A percentile compares a stretch with the other conserved stretches of the same genome.
phyloP scores from a whole-genome alignment of 352 stramenopile genomes.

The Chrysophaeum taylorii region DNA sequence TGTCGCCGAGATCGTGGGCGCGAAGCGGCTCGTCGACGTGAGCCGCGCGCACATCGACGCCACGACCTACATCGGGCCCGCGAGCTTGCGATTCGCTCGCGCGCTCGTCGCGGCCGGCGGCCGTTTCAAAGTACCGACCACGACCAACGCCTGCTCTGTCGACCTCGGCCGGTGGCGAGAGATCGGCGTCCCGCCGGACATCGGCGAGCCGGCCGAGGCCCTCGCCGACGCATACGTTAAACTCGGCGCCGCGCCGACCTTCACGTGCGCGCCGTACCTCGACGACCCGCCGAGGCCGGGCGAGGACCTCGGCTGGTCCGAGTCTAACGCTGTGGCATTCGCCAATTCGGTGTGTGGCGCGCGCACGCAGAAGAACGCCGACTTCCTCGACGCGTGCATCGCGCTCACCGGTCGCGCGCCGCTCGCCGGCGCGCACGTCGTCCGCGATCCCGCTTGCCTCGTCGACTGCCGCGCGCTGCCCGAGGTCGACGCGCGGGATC shows the following conservation, averaged over 20 bases:
- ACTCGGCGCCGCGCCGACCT: slow-evolving; percentile 38
- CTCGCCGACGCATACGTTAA: slow-evolving; percentile 44
- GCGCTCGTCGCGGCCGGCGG: slow-evolving; percentile 37
- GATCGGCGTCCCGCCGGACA: slow-evolving; percentile 31
- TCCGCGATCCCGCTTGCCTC: too few species aligned
- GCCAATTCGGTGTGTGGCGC: slow-evolving; percentile 44
- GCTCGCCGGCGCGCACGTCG: slow-evolving; percentile 34
- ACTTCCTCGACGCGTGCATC: slow-evolving; percentile 53
- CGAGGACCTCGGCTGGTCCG: slow-evolving; percentile 45
- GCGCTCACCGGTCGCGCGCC: slow-evolving; percentile 43
- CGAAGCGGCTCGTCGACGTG: neutral
- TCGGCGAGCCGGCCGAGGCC: slow-evolving; percentile 32
- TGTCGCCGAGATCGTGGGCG: neutral
- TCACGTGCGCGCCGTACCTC: slow-evolving; percentile 54
- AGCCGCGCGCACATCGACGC: slow-evolving; percentile 47
- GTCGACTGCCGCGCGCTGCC: too few species aligned
- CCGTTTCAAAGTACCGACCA: slow-evolving; percentile 42
- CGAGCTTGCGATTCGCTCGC: slow-evolving; percentile 38
- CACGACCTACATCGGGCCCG: slow-evolving; percentile 45
- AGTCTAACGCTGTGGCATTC: slow-evolving; percentile 53
- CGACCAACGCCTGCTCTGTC: slow-evolving; percentile 45
- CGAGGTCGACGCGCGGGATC: too few species aligned
- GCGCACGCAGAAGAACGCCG: slow-evolving; percentile 49
- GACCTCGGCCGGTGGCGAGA: slow-evolving; percentile 39
- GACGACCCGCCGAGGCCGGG: slow-evolving; percentile 14